Conservation (phyloP, 75 land plant genomes). For the Ceratopteris richardii region DNA sequence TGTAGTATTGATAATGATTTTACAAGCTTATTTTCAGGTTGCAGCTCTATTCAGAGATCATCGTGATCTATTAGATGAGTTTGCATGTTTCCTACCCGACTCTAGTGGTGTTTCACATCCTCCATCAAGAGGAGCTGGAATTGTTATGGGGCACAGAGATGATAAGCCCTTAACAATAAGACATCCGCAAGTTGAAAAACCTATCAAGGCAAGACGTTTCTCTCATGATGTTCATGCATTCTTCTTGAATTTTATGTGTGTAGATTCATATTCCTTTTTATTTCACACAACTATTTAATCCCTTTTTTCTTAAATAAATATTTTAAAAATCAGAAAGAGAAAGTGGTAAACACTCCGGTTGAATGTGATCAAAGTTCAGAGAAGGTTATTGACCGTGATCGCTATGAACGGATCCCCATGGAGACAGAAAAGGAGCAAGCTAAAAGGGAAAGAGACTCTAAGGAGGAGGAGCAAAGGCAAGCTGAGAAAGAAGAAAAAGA, state of each 20-base stretch:
- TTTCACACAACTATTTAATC: not conserved
- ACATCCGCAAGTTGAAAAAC: too few relatives aligned
- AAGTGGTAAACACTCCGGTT: slow-evolving; percentile 17
- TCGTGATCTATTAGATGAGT: slow-evolving; percentile 77
- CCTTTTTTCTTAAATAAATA: not conserved
- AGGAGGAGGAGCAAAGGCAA: slow-evolving; percentile 41
- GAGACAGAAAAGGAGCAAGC: slow-evolving; percentile 12
- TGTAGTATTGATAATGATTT: too few relatives aligned
- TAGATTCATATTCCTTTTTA: not conserved
- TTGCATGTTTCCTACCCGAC: slow-evolving; percentile 81
- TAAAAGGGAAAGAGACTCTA: slow-evolving; percentile 62
- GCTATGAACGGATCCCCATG: slow-evolving; percentile 21
- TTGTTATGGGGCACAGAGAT: slow-evolving; percentile 18
- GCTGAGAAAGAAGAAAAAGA: slow-evolving; percentile 55
- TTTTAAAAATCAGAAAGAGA: slow-evolving; percentile 39
- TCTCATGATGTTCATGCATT: not conserved
- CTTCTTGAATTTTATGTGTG: not conserved
- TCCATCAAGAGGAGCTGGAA: not conserved
- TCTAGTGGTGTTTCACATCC: slow-evolving; percentile 28
- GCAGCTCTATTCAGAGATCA: slow-evolving; percentile 66
- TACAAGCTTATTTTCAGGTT: too few relatives aligned
- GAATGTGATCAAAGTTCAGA: slow-evolving; percentile 57
- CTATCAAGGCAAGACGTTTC: not conserved
- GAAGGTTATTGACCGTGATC: slow-evolving; percentile 46
- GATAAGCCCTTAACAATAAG: slow-evolving; percentile 28